Conservation (phyloP, 2,329 filamentous ascomycete species). For the Fusarium fujikuroi region DNA sequence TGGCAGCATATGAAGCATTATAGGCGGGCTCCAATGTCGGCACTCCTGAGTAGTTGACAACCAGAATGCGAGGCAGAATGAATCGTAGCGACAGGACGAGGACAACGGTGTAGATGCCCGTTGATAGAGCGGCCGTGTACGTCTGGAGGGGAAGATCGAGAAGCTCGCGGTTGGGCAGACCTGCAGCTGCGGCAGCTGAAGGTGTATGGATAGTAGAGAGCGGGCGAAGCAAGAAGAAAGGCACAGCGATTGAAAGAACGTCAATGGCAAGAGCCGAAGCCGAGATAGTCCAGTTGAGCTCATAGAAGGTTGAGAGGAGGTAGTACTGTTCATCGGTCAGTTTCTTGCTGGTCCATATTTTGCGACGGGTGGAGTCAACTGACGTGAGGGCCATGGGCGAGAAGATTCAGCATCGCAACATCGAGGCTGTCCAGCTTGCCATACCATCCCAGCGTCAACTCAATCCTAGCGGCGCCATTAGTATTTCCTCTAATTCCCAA, state of each 20-base stretch:
- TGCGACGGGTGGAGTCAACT: conserved; percentile 45
- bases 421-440: conserved; percentile 79
- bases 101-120: conserved; percentile 78
- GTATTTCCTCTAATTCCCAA: not conserved
- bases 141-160: conserved; percentile 71
- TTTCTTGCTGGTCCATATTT: not conserved
- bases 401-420: conserved; percentile 70
- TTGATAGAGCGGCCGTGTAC: conserved; percentile 74
- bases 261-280: conserved; percentile 74
- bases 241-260: conserved; percentile 73
- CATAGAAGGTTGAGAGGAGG: conserved; percentile 82
- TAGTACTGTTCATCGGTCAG: conserved; percentile 65
- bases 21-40: conserved; percentile 75
- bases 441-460: conserved; percentile 79
- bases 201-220: conserved; percentile 72
- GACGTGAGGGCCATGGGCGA: conserved; percentile 80
- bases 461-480: conserved; percentile 59
- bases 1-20: conserved; percentile 67
- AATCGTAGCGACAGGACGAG: conserved; percentile 76
- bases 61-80: conserved; percentile 77
- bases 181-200: conserved; percentile 51
- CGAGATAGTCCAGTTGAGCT: conserved; percentile 70
- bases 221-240: conserved; percentile 79
- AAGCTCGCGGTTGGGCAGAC: conserved; percentile 71
- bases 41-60: conserved; percentile 79